phyloP scores from a whole-genome alignment of 2,329 filamentous ascomycete genomes.

The Chaetothyriales sp. region DNA sequence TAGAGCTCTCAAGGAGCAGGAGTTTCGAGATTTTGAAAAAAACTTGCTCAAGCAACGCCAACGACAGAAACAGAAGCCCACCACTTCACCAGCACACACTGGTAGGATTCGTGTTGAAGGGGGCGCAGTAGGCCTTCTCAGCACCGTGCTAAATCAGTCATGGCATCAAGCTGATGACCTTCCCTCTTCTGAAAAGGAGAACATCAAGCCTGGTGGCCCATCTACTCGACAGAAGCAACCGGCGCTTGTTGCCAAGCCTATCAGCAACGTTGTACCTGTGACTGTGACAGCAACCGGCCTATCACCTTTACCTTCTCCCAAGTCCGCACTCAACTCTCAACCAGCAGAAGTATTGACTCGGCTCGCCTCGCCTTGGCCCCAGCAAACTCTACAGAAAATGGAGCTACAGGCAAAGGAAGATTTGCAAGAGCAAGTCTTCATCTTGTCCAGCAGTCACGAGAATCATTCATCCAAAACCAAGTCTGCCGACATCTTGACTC shows the following conservation, averaged over 20 bases:
- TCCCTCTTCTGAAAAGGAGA: neutral
- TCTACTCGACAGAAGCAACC: neutral
- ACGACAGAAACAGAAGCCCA: neutral
- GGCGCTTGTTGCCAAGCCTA: neutral
- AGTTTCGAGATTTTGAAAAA: conserved; percentile 17
- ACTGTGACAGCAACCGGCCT: neutral
- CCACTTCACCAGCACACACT: neutral
- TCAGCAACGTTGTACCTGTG: neutral
- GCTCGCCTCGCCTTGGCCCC: neutral
- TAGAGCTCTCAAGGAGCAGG: conserved; percentile 16
- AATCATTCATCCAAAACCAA: conserved; percentile 3
- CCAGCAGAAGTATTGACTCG: neutral
- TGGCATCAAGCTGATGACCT: neutral
- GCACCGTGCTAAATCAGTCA: neutral
- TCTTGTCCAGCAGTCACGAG: neutral
- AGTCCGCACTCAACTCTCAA: neutral
- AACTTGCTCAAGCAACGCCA: conserved; percentile 10
- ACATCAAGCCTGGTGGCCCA: neutral
- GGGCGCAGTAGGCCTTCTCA: neutral
- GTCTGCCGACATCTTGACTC: conserved; percentile 15
- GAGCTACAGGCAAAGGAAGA: neutral
- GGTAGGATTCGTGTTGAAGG: neutral
- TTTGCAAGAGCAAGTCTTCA: neutral
- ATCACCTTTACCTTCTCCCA: neutral
- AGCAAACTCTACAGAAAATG: neutral